Evolutionary conservation across 192 early-diverging fungal genomes (phyloP).

Genomic region (Coemansia sp.): DNA sequence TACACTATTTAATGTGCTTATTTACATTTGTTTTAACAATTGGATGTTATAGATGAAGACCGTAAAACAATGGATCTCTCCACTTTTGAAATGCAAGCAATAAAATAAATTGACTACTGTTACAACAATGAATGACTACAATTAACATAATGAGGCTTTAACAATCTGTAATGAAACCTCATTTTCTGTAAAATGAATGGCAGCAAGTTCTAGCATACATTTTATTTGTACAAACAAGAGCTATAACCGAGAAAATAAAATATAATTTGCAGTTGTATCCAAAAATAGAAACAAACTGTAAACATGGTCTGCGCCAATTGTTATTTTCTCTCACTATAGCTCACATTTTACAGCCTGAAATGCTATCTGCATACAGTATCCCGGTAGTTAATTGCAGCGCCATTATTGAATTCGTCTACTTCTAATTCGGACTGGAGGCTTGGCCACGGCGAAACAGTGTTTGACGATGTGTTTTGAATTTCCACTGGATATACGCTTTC

Average conservation of each 20-base stretch:
- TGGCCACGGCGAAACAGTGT: conserved; percentile 18
- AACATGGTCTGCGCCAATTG: background rate
- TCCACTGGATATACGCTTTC: conserved; percentile 64
- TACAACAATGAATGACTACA: too few relatives aligned
- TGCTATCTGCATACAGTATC: conserved; percentile 44
- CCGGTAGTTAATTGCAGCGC: conserved; percentile 9
- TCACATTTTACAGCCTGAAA: conserved; percentile 2
- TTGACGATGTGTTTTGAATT: conserved; percentile 22
- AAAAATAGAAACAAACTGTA: background rate
- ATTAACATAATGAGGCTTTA: too few relatives aligned
- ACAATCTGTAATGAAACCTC: background rate
- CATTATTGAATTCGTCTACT: conserved; percentile 29
- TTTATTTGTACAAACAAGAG: conserved; percentile 1
- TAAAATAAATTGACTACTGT: too few relatives aligned
- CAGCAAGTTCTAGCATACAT: background rate
- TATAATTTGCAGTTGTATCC: background rate
- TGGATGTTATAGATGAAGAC: too few relatives aligned
- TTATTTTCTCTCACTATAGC: background rate
- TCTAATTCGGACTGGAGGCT: conserved; percentile 27
- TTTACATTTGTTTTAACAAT: too few relatives aligned
- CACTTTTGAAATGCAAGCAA: too few relatives aligned
- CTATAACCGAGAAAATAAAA: background rate
- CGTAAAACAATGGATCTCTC: too few relatives aligned
- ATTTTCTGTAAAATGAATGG: background rate
- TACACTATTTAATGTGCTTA: too few relatives aligned